These are phyloP conservation scores for Solanum virginianum DNA, from an alignment of 257 asterid species.

Conservation along the genomic window DNA sequence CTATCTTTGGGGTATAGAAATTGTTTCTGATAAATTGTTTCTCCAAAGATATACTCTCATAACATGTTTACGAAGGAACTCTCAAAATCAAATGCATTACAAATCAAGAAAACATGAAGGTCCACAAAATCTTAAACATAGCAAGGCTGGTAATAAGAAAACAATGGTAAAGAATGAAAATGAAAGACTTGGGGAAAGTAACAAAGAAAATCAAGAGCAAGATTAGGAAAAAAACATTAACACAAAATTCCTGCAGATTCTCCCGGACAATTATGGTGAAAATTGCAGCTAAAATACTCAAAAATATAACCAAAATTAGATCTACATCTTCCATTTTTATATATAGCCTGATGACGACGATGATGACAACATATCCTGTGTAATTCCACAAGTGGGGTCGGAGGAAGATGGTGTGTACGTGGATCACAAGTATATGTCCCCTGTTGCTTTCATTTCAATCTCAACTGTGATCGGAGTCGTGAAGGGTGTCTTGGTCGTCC, in stretches of 20 bases:
- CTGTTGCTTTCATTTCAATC: not conserved
- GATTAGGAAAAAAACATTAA: not conserved
- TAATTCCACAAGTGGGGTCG: not conserved
- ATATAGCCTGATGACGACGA: not conserved
- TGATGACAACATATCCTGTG: not conserved
- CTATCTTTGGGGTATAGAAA: not conserved
- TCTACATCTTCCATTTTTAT: not conserved
- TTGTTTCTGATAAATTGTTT: not conserved
- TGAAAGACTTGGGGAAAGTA: not conserved
- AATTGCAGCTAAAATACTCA: not conserved
- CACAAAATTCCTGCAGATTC: not conserved
- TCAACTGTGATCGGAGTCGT: not conserved
- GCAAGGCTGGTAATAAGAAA: not conserved
- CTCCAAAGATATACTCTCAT: not conserved
- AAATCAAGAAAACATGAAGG: not conserved
- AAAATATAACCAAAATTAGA: not conserved
- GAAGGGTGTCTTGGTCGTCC: too few species aligned
- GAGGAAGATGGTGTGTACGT: not conserved
- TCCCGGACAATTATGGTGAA: not conserved
- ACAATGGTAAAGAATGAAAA: not conserved
- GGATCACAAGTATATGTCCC: not conserved
- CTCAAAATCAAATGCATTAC: not conserved
- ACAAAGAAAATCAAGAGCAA: not conserved
- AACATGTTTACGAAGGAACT: not conserved
- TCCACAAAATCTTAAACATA: not conserved